phyloP scores from a whole-genome alignment of 2,329 filamentous ascomycete genomes.

The Massarina eburnea region DNA sequence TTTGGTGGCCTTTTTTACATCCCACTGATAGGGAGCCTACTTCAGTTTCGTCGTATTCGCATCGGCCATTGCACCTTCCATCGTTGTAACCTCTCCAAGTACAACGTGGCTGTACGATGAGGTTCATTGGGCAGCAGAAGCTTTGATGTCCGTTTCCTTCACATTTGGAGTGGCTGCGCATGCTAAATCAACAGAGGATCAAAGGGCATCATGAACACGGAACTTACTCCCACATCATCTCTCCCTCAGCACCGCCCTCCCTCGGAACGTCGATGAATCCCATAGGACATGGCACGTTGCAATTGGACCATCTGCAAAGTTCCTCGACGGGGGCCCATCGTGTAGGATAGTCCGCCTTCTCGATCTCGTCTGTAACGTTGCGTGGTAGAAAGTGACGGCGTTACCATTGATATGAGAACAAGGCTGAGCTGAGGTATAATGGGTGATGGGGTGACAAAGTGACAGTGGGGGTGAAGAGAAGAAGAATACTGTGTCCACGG shows the following conservation, averaged over 20 bases:
- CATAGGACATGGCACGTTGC: not conserved
- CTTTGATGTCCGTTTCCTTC: not conserved
- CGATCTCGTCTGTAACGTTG: too few species aligned
- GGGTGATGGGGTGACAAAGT: too few species aligned
- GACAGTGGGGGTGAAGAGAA: too few species aligned
- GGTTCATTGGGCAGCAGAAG: constrained; percentile 1
- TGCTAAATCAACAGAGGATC: too few species aligned
- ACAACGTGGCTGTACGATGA: not conserved
- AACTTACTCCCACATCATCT: not conserved
- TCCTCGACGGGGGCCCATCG: too few species aligned
- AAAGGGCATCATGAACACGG: too few species aligned
- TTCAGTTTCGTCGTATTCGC: not conserved
- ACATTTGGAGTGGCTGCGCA: not conserved
- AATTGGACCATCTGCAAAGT: not conserved
- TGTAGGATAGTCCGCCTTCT: too few species aligned
- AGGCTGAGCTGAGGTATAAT: too few species aligned
- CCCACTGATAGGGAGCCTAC: not conserved
- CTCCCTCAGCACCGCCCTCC: not conserved
- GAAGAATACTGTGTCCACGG: too few species aligned
- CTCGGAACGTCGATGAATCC: not conserved
- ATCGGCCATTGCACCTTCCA: not conserved
- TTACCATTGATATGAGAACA: too few species aligned
- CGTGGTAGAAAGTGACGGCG: too few species aligned
- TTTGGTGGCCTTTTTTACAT: constrained; percentile 1
- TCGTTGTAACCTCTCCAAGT: not conserved